These are phyloP conservation scores for Penicillium sp. DNA, from an alignment of 2,329 filamentous ascomycete species.

Conservation along the genomic window DNA sequence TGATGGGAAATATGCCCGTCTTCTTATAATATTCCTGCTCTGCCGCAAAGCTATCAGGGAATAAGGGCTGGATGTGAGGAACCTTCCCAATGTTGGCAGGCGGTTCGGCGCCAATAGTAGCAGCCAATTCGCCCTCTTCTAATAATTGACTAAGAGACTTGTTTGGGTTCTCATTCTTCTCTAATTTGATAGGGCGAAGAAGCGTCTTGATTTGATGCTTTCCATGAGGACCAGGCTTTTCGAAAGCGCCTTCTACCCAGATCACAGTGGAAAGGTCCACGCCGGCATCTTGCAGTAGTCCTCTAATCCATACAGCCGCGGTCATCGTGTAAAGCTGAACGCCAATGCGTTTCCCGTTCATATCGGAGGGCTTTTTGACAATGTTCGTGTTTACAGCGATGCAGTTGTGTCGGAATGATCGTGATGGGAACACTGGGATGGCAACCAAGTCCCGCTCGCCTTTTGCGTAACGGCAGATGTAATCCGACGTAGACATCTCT, in stretches of 20 bases:
- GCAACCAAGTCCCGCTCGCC: conserved; percentile 19
- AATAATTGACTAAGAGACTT: conserved; percentile 30
- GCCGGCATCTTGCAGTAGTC: conserved; percentile 29
- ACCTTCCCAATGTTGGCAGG: conserved; percentile 27
- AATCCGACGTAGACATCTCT: conserved; percentile 21
- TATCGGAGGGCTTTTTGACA: conserved; percentile 27
- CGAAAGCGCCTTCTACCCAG: conserved; percentile 34
- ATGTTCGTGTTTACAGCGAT: conserved; percentile 29
- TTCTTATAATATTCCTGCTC: conserved; percentile 31
- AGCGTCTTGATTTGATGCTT: conserved; percentile 25
- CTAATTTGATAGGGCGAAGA: too few relatives aligned
- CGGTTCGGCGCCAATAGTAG: conserved; percentile 32
- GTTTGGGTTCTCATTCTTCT: conserved; percentile 18
- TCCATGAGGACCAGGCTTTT: conserved; percentile 24
- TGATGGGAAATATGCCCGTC: conserved; percentile 29
- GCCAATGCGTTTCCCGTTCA: conserved; percentile 32
- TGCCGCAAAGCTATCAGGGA: conserved; percentile 30
- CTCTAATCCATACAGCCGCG: conserved; percentile 34
- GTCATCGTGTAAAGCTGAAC: conserved; percentile 39
- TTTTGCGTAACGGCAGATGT: conserved; percentile 16
- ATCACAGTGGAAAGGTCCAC: conserved; percentile 27
- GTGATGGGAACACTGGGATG: conserved; percentile 22
- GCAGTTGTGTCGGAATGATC: conserved; percentile 30
- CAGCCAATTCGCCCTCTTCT: conserved; percentile 33
- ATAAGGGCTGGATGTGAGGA: conserved; percentile 14